These are phyloP conservation scores for Colletotrichum agaves DNA, from an alignment of 2,329 filamentous ascomycete species.

Conservation along the genomic window DNA sequence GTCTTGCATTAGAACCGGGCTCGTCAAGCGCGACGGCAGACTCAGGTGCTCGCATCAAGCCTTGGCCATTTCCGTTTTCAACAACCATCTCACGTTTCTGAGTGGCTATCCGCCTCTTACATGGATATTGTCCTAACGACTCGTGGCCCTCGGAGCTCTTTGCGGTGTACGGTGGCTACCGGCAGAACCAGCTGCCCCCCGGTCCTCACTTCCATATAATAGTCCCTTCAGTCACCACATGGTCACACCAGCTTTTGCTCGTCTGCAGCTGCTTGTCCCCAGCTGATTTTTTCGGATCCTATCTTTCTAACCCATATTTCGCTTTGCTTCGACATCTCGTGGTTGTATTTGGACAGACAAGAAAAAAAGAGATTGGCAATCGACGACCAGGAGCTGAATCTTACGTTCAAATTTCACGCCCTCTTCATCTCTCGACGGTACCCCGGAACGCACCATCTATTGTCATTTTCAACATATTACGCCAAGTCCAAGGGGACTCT, in stretches of 20 bases:
- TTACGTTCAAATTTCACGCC: background rate
- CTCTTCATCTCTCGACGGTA: background rate
- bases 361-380: background rate
- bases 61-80: conserved; percentile 37
- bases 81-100: conserved; percentile 21
- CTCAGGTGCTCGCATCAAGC: conserved; percentile 20
- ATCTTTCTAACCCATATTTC: background rate
- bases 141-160: conserved; percentile 18
- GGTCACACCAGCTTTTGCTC: background rate
- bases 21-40: conserved; percentile 28
- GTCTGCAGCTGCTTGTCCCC: conserved; percentile 11
- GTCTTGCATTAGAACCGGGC: conserved; percentile 33
- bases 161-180: conserved; percentile 7
- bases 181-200: background rate
- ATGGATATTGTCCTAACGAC: conserved; percentile 29
- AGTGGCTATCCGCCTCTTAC: conserved; percentile 24
- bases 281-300: conserved; percentile 5
- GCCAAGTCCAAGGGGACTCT: conserved; percentile 28
- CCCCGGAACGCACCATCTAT: conserved; percentile 22
- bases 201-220: conserved; percentile 24
- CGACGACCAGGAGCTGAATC: background rate
- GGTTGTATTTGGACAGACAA: background rate
- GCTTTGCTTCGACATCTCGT: background rate
- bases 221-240: conserved; percentile 14
- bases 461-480: conserved; percentile 16